These are phyloP conservation scores for Globisporangium camurandrum DNA, from an alignment of 352 stramenopile species.

Conservation along the genomic window DNA sequence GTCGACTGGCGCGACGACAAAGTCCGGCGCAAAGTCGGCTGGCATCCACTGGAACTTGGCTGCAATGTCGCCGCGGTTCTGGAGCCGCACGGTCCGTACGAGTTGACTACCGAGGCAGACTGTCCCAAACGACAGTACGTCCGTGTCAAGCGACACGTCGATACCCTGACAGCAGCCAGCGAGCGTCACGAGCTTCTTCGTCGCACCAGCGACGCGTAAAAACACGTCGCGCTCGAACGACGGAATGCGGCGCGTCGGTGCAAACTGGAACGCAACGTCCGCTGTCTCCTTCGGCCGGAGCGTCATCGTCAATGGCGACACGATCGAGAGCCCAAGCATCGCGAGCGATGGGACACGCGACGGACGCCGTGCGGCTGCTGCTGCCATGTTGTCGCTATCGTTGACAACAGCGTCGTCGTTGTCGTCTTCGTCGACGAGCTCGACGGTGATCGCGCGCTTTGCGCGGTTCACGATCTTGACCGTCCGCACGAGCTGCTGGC, in stretches of 20 bases:
- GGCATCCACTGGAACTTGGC: constrained; percentile 86
- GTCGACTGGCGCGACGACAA: constrained; percentile 70
- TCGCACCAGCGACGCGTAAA: constrained; percentile 54
- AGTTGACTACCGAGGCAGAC: constrained; percentile 85
- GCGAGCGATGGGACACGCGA: constrained; percentile 23
- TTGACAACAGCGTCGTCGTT: constrained; percentile 11
- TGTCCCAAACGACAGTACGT: constrained; percentile 85
- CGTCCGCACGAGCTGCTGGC: constrained; percentile 54
- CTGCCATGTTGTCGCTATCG: too few relatives aligned
- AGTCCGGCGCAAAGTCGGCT: constrained; percentile 70
- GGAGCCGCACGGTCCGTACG: constrained; percentile 76
- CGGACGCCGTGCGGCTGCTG: too few relatives aligned
- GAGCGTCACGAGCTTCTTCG: constrained; percentile 71
- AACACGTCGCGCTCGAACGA: constrained; percentile 62
- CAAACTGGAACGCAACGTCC: constrained; percentile 73
- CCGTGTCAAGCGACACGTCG: constrained; percentile 85
- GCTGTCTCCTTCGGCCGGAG: constrained; percentile 73
- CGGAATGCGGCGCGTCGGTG: constrained; percentile 49
- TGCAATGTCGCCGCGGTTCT: constrained; percentile 88
- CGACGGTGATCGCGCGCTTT: constrained; percentile 62
- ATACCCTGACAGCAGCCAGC: constrained; percentile 87
- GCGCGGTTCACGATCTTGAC: constrained; percentile 85
- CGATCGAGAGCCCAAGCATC: constrained; percentile 48
- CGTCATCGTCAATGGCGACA: constrained; percentile 49
- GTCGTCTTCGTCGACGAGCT: constrained; percentile 23